Percentiles rank a stretch among this genome's conserved stretches.
Conservation (phyloP, 2,329 filamentous ascomycete species). For the Camptophora hylomeconis region DNA sequence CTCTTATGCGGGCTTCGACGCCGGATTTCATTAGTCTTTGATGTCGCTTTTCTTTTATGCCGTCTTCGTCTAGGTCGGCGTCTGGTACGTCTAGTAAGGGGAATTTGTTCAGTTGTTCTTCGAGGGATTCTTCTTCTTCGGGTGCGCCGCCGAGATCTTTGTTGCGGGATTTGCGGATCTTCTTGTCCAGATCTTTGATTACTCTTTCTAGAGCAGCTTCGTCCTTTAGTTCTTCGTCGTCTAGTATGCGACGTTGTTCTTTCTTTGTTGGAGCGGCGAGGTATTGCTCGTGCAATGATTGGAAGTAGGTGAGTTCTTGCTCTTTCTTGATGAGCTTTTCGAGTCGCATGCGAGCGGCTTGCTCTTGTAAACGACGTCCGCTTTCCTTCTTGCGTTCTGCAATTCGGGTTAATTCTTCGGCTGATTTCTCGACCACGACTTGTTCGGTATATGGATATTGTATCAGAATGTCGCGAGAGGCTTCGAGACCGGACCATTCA, state of each 20-base stretch:
- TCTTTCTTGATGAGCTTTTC: slow-evolving; percentile 95
- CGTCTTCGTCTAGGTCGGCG: slow-evolving; percentile 82
- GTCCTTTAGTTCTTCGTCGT: slow-evolving; percentile 84
- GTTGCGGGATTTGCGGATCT: slow-evolving; percentile 77
- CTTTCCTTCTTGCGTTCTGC: slow-evolving; percentile 94
- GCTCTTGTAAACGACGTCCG: slow-evolving; percentile 79
- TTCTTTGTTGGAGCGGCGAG: slow-evolving; percentile 62
- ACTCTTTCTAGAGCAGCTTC: slow-evolving; percentile 73
- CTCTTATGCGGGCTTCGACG: slow-evolving; percentile 81
- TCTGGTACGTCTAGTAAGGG: slow-evolving; percentile 80
- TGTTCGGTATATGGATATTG: slow-evolving; percentile 94
- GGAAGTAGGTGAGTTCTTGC: slow-evolving; percentile 87
- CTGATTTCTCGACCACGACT: slow-evolving; percentile 76
- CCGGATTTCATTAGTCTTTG: slow-evolving; percentile 90
- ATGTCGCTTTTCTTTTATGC: slow-evolving; percentile 81
- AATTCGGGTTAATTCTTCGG: slow-evolving; percentile 80
- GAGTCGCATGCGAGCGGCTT: slow-evolving; percentile 91
- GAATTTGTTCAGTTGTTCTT: slow-evolving; percentile 59
- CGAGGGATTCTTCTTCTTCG: slow-evolving; percentile 60
- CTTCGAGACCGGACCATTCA: slow-evolving; percentile 73
- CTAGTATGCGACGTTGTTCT: slow-evolving; percentile 71
- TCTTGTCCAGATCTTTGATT: slow-evolving; percentile 80
- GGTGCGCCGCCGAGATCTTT: slow-evolving; percentile 87
- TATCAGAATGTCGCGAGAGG: slow-evolving; percentile 76
- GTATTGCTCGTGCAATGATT: slow-evolving; percentile 61